Conservation (phyloP, 1,139 yeast genomes). For the Sugiyamaella grinbergsii region DNA sequence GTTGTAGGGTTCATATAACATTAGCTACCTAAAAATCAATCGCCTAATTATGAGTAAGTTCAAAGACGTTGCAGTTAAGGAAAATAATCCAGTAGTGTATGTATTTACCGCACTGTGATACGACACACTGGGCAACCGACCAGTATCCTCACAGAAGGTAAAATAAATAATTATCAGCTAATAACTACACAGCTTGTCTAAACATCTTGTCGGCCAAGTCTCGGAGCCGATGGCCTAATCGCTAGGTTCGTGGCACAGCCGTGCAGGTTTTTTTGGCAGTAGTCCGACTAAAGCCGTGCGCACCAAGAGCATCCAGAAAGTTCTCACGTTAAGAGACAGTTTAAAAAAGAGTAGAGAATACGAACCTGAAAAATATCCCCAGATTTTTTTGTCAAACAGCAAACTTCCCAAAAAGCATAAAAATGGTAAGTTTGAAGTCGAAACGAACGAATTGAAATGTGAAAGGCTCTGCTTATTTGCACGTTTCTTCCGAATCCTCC, state of each 20-base stretch:
- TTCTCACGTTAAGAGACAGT: conserved; percentile 8
- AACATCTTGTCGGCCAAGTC: conserved; percentile 1
- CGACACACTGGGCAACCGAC: neutral
- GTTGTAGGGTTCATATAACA: no score
- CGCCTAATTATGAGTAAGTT: no score
- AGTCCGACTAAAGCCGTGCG: neutral
- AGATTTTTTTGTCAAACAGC: conserved; percentile 3
- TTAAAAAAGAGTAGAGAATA: neutral
- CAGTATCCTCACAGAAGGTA: no score
- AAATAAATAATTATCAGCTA: no score
- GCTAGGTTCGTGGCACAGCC: conserved; percentile 2
- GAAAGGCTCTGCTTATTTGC: no score
- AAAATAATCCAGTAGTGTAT: no score
- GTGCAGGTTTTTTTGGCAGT: neutral
- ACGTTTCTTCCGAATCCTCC: no score
- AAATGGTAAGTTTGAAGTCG: conserved; percentile 5
- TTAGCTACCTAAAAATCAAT: no score
- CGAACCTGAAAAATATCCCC: conserved; percentile 12
- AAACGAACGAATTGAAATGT: neutral
- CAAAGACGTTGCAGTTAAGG: no score
- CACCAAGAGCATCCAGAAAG: conserved; percentile 11
- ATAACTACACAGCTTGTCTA: no score
- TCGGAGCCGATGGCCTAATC: neutral
- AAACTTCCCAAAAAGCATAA: neutral
- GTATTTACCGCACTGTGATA: no score